These are phyloP conservation scores for Diutina ranongensis DNA, from an alignment of 1,139 yeast species.

Conservation along the genomic window DNA sequence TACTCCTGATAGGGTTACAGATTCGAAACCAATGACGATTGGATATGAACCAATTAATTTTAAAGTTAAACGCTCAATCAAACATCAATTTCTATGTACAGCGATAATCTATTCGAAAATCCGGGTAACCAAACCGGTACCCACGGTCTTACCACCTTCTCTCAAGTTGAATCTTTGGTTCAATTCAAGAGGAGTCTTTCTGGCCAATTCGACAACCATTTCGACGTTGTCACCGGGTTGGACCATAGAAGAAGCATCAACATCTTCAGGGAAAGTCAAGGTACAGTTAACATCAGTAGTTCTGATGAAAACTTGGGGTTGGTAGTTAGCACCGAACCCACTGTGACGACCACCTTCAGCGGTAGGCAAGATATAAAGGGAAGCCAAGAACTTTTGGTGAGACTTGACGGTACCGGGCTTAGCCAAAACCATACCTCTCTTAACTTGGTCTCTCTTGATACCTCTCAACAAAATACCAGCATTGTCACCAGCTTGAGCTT, in stretches of 20 bases:
- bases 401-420: conserved; percentile 90
- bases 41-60: too few relatives aligned
- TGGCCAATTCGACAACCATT: conserved; percentile 85
- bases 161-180: conserved; percentile 98
- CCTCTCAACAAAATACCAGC: conserved; percentile 98
- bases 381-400: conserved; percentile 88
- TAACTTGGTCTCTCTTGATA: conserved; percentile 92
- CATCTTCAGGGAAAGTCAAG: conserved; percentile 79
- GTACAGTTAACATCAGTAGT: conserved; percentile 94
- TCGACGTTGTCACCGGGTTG: conserved; percentile 98
- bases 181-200: conserved; percentile 89
- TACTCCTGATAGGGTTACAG: too few relatives aligned
- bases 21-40: too few relatives aligned
- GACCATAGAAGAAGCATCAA: conserved; percentile 78
- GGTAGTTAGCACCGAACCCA: conserved; percentile 92
- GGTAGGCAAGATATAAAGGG: conserved; percentile 82
- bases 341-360: conserved; percentile 99
- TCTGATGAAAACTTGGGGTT: conserved; percentile 95
- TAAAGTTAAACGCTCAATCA: too few relatives aligned
- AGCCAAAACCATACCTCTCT: conserved; percentile 96
- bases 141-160: conserved; percentile 99
- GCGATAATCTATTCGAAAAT: conserved; percentile 48
- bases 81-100: conserved; percentile 5
- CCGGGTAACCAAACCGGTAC: conserved; percentile 96
- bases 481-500: conserved; percentile 98